These are phyloP conservation scores for Hibiscus syriacus DNA, from an alignment of 345 rosid genomes.

Conservation along the genomic window DNA sequence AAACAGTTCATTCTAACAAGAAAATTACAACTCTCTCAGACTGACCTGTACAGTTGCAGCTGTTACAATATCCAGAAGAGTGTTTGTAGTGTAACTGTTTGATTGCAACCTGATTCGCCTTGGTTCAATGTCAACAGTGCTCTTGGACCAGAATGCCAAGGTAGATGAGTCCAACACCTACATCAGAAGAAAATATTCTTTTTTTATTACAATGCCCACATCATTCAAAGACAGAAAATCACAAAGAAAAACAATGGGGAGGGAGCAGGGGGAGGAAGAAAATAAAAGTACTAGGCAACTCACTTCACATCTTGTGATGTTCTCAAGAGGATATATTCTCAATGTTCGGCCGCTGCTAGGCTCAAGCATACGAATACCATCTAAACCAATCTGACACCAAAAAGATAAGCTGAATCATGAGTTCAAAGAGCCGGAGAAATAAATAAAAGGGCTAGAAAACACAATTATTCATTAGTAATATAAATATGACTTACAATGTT, in stretches of 20 bases:
- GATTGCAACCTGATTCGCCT: conserved; percentile 94
- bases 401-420: not conserved
- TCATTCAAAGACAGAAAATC: not conserved
- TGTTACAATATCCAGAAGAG: conserved; percentile 85
- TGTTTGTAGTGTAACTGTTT: conserved; percentile 75
- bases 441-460: not conserved
- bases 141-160: conserved; percentile 96
- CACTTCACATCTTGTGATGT: conserved; percentile 90
- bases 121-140: conserved; percentile 84
- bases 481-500: not conserved
- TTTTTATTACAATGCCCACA: not conserved
- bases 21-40: not conserved
- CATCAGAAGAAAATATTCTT: not conserved
- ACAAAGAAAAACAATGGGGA: not conserved
- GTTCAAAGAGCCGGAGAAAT: not conserved
- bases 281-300: conserved; percentile 15
- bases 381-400: conserved; percentile 79
- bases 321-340: conserved; percentile 95
- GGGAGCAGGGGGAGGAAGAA: not conserved
- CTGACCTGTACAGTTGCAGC: conserved; percentile 98
- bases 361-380: conserved; percentile 96
- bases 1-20: not conserved
- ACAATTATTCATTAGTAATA: not conserved
- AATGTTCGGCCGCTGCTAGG: conserved; percentile 71
- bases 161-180: conserved; percentile 80